Percentiles rank a stretch among this genome's conserved stretches.
Conservation (phyloP, 73 alveolate species). For the Paraurostyla sp. region DNA sequence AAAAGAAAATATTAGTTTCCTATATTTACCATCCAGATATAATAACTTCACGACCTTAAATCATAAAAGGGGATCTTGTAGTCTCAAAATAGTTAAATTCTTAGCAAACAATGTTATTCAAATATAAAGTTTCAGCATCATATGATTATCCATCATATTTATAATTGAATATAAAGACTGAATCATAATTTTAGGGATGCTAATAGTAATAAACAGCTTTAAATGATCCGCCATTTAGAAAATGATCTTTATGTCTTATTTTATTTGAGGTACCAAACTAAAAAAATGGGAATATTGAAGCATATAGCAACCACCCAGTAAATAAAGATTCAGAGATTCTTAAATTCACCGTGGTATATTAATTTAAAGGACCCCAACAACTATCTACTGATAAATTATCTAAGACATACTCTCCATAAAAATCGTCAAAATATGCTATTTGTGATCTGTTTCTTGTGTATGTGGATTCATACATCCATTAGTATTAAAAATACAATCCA, state of each 20-base stretch:
- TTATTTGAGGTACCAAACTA: background rate
- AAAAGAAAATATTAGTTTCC: background rate
- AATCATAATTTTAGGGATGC: background rate
- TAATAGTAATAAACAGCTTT: background rate
- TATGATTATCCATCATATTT: background rate
- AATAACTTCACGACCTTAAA: background rate
- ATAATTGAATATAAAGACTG: background rate
- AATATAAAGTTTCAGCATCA: background rate
- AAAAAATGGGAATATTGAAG: background rate
- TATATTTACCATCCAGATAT: background rate
- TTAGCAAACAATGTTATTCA: background rate
- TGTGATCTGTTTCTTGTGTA: background rate
- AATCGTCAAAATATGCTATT: background rate
- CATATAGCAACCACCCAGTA: background rate
- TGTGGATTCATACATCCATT: background rate
- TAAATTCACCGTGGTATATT: background rate
- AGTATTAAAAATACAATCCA: background rate
- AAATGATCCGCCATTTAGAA: background rate
- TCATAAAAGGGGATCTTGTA: background rate
- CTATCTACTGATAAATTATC: background rate
- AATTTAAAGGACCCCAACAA: background rate
- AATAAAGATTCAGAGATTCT: background rate
- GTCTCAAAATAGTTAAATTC: background rate
- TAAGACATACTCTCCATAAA: background rate
- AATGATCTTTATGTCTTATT: background rate